Evolutionary conservation across 805 yeast species (phyloP).

Genomic region (Yamadazyma laniorum): DNA sequence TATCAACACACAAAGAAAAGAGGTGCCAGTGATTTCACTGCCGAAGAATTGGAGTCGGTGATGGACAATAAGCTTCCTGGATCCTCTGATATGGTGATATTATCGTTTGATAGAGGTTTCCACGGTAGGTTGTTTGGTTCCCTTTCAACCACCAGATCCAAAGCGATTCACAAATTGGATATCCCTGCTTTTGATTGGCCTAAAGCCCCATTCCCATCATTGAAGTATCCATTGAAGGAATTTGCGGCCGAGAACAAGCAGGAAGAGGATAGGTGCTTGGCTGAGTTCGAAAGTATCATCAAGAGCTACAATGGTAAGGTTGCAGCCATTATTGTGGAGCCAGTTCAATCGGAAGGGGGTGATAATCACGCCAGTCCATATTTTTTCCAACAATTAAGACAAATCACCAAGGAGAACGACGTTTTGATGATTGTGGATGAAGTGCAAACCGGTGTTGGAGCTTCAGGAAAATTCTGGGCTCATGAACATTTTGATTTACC

Average conservation of each 20-base stretch:
- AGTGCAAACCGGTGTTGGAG: constrained; percentile 75
- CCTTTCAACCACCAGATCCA: constrained; percentile 53
- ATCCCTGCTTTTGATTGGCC: constrained; percentile 64
- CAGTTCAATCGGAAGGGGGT: constrained; percentile 75
- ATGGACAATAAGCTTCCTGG: constrained; percentile 55
- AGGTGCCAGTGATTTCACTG: constrained; percentile 44
- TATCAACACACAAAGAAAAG: constrained; percentile 56
- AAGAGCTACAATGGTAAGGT: constrained; percentile 40
- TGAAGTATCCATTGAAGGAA: constrained; percentile 41
- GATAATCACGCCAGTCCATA: constrained; percentile 66
- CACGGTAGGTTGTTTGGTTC: constrained; percentile 59
- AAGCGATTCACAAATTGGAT: constrained; percentile 56
- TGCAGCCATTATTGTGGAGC: constrained; percentile 57
- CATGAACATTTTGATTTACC: constrained; percentile 66
- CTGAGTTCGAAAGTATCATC: constrained; percentile 41
- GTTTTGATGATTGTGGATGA: constrained; percentile 66
- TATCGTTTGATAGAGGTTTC: constrained; percentile 55
- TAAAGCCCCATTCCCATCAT: constrained; percentile 45
- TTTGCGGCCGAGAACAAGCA: constrained; percentile 37
- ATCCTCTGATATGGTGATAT: constrained; percentile 49
- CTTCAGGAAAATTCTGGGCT: constrained; percentile 71
- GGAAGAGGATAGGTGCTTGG: constrained; percentile 50
- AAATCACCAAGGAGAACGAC: constrained; percentile 54
- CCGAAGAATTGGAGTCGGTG: constrained; percentile 45
- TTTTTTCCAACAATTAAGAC: constrained; percentile 64